Evolutionary conservation across 2,329 filamentous ascomycete genomes (phyloP).

Genomic region (Colletotrichum zoysiae): DNA sequence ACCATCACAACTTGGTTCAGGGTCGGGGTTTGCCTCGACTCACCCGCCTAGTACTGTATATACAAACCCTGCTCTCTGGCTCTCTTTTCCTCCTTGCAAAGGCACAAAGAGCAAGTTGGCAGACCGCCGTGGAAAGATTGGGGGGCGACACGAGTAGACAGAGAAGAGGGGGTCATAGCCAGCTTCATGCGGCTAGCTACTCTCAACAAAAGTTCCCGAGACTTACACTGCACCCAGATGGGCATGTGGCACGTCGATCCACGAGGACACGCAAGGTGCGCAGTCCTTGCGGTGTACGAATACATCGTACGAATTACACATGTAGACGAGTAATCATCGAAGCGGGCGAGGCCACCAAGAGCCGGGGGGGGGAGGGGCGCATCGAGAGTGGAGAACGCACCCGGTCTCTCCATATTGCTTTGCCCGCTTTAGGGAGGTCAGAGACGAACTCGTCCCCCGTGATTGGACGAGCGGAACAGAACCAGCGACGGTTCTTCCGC

Average conservation of each 20-base stretch:
- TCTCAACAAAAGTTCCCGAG: too few species aligned
- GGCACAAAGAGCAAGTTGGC: too few species aligned
- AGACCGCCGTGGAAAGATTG: too few species aligned
- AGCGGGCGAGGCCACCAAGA: background rate
- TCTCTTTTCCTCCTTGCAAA: too few species aligned
- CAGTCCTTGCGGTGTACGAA: background rate
- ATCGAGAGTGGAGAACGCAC: constrained; percentile 7
- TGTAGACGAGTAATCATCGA: constrained; percentile 3
- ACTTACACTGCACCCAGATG: background rate
- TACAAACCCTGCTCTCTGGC: too few species aligned
- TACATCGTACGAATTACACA: background rate
- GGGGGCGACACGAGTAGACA: too few species aligned
- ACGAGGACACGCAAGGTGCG: too few species aligned
- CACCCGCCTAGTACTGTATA: too few species aligned
- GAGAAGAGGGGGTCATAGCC: too few species aligned
- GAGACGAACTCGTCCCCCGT: background rate
- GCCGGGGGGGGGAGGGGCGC: background rate
- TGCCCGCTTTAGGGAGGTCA: constrained; percentile 20
- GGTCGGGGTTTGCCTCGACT: too few species aligned
- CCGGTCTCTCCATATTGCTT: background rate
- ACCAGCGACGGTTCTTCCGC: constrained; percentile 7
- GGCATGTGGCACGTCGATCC: background rate
- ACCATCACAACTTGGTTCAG: too few species aligned
- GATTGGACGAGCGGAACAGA: constrained; percentile 2
- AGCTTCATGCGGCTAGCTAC: background rate